These are phyloP conservation scores for Cenococcum geophilum DNA, from an alignment of 495 filamentous ascomycete species.

Conservation along the genomic window DNA sequence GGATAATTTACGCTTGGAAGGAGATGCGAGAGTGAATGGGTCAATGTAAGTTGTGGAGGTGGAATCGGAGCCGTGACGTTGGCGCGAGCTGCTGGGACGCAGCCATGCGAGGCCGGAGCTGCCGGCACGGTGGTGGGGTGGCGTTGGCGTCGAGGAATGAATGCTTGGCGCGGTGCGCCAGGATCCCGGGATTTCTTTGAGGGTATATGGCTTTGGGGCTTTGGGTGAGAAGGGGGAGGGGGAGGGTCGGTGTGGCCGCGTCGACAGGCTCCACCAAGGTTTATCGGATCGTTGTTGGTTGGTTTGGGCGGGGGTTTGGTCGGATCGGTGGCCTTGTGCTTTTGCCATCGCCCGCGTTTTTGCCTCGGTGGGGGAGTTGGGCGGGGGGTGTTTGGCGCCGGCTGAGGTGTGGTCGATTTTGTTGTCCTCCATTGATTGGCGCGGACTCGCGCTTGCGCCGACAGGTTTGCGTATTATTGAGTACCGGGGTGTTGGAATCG, in stretches of 20 bases:
- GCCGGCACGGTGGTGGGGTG: not conserved
- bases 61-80: not conserved
- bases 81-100: not conserved
- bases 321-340: slow-evolving; percentile 8
- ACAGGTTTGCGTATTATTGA: slow-evolving; percentile 14
- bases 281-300: not conserved
- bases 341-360: not conserved
- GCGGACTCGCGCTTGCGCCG: not conserved
- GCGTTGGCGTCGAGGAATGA: not conserved
- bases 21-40: slow-evolving; percentile 15
- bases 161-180: not conserved
- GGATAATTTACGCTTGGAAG: not conserved
- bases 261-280: slow-evolving; percentile 11
- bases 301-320: slow-evolving; percentile 2
- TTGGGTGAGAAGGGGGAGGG: not conserved
- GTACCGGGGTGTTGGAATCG: not conserved
- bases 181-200: not conserved
- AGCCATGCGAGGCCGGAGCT: slow-evolving; percentile 13
- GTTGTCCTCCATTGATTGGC: not conserved
- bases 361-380: slow-evolving; percentile 1
- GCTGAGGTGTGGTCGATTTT: not conserved
- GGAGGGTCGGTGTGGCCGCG: not conserved
- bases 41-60: slow-evolving; percentile 15
- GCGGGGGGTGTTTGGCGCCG: slow-evolving; percentile 11
- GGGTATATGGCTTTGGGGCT: not conserved